phyloP scores from a whole-genome alignment of 2,329 filamentous ascomycete species.

The Nemania bipapillata region DNA sequence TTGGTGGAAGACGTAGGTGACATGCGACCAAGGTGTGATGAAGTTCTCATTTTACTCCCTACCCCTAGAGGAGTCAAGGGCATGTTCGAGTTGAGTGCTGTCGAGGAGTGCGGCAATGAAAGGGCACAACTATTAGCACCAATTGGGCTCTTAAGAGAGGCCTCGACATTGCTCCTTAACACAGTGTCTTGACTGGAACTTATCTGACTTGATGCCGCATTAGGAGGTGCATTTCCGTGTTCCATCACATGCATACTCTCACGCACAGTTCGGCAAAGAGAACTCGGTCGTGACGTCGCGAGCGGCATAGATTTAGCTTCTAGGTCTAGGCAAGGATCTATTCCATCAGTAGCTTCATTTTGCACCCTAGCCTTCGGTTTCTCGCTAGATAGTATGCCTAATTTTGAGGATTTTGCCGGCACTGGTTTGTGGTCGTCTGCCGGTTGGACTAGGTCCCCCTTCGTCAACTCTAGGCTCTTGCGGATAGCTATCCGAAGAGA shows the following conservation, averaged over 20 bases:
- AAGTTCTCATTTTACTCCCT: neutral
- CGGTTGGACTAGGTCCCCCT: neutral
- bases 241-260: constrained; percentile 4
- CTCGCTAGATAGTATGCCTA: neutral
- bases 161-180: neutral
- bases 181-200: neutral
- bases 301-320: neutral
- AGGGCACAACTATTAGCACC: neutral
- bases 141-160: neutral
- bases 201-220: neutral
- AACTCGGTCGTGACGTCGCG: constrained; percentile 22
- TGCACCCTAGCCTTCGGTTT: neutral
- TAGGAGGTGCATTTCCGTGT: neutral
- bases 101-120: neutral
- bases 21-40: neutral
- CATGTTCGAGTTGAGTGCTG: neutral
- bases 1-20: neutral
- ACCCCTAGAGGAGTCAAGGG: neutral
- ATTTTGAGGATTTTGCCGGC: neutral
- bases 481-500: constrained; percentile 30
- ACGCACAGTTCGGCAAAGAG: constrained; percentile 25
- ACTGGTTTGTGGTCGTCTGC: neutral
- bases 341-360: neutral
- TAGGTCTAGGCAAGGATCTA: neutral
- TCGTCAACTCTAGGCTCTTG: constrained; percentile 7